These are phyloP conservation scores for Sugiyamaella lignohabitans DNA, from an alignment of 805 yeast genomes.

Conservation along the genomic window DNA sequence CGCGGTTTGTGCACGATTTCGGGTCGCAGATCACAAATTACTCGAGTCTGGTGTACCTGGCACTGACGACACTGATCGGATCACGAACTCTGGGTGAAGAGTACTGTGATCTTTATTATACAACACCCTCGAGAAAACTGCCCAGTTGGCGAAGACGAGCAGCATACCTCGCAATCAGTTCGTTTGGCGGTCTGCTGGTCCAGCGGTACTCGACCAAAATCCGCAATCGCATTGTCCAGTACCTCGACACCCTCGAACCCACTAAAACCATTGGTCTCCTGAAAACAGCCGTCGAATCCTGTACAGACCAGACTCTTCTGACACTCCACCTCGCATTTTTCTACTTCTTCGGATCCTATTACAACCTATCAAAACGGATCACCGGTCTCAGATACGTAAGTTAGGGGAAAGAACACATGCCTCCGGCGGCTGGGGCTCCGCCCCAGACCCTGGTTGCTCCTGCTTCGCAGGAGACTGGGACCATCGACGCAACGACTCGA, in stretches of 20 bases:
- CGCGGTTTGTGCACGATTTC: constrained; percentile 54
- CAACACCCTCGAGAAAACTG: constrained; percentile 22
- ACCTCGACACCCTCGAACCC: constrained; percentile 1
- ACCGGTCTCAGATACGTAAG: constrained; percentile 72
- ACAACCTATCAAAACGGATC: constrained; percentile 66
- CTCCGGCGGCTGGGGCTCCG: too few relatives aligned
- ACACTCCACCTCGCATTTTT: constrained; percentile 75
- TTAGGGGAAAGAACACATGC: too few relatives aligned
- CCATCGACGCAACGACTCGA: too few relatives aligned
- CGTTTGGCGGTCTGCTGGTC: constrained; percentile 54
- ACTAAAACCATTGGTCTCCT: too few relatives aligned
- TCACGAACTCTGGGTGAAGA: constrained; percentile 90
- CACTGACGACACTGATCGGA: constrained; percentile 67
- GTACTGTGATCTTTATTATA: constrained; percentile 56
- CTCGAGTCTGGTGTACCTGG: constrained; percentile 58
- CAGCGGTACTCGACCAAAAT: constrained; percentile 19
- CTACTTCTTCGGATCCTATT: constrained; percentile 77
- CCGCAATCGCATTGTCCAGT: constrained; percentile 16
- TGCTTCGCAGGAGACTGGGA: too few relatives aligned
- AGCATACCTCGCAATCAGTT: constrained; percentile 54
- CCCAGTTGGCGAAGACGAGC: constrained; percentile 37
- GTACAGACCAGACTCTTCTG: constrained; percentile 36
- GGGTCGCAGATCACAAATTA: constrained; percentile 54
- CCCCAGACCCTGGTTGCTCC: too few relatives aligned
- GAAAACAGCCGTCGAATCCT: neutral